Conservation (phyloP, 805 yeast species). For the Candida mattraensis region DNA sequence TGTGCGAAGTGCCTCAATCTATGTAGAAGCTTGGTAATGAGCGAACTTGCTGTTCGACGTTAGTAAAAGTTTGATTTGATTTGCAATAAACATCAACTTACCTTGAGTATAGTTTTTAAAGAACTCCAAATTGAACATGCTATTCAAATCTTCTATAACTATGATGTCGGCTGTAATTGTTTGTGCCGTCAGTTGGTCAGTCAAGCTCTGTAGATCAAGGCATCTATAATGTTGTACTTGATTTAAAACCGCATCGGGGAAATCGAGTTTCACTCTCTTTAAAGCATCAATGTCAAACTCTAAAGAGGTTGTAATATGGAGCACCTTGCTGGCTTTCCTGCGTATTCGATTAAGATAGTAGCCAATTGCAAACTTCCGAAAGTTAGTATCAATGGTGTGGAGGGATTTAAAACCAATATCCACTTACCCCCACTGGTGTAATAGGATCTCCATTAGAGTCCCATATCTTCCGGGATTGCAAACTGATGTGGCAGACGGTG, state of each 20-base stretch:
- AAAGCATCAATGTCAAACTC: constrained; percentile 4
- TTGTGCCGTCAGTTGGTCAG: constrained; percentile 1
- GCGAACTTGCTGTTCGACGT: constrained; percentile 19
- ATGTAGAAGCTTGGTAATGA: constrained; percentile 16
- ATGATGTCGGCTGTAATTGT: constrained; percentile 12
- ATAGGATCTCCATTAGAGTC: not conserved
- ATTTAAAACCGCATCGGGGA: constrained; percentile 2
- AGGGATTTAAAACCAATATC: not conserved
- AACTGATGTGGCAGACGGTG: constrained; percentile 16
- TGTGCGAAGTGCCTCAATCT: constrained; percentile 27
- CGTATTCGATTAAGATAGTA: constrained; percentile 17
- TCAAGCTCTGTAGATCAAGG: constrained; percentile 14
- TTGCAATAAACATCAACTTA: constrained; percentile 14
- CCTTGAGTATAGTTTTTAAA: constrained; percentile 25
- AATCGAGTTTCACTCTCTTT: not conserved
- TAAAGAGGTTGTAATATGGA: constrained; percentile 3
- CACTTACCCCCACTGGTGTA: no score
- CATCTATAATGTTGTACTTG: constrained; percentile 16
- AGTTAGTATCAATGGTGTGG: not conserved
- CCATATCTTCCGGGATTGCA: constrained; percentile 2
- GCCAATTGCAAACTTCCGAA: constrained; percentile 22
- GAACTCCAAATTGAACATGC: constrained; percentile 26
- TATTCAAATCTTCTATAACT: constrained; percentile 31
- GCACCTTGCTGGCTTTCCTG: constrained; percentile 2
- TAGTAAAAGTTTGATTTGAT: constrained; percentile 6